Evolutionary conservation across 2,329 filamentous ascomycete genomes (phyloP), one percentile per base, ranked within the genome.

Genomic region (Calonectria pauciramosa): DNA sequence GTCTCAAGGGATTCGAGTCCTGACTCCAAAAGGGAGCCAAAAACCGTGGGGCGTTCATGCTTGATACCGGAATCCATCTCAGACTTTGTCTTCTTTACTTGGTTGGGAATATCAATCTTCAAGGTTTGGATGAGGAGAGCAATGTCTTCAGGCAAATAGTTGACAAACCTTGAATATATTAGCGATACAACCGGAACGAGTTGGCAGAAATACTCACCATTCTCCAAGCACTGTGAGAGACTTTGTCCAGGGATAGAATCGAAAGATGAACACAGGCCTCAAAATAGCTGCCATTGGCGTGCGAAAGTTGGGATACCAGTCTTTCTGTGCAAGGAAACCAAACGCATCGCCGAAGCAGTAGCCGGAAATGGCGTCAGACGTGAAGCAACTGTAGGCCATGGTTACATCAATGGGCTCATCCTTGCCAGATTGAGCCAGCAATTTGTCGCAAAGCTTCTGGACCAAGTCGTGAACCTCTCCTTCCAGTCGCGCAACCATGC

Each of bases 321-420:
- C 66, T 34, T 68, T 26, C 16, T 68, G 66, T 8, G 66, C 38
- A 26, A 68, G 66, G 28, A 68, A 68, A 11, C 66, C 66, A 59
- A 68, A 68, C 2, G 16, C 56, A 16, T 68, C 52, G 20, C 66
- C 66, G 26, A 68, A 68, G 36, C 66, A 68, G 66, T 68, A 68
- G 6, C 66, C 52, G 2, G 66, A 68, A 9, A 68, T 68, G 26
- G 66, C 66, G 9, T 68, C 66, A 26, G 52, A 68, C 13, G 66
- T 68, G 38, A 68, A 68, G 28, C 66, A 68, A 11, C 66, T 68
- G 38, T 68, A 68, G 0, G 66, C 66, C 66, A 68, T 68, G 66
- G 66, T 68, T 20, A 68, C 66, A 28, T 68, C 51, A 52, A 49
- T 44, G 9, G 51, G 66, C 28, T 68, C 51, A 28, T 59, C 14